Conservation (phyloP, 192 early-diverging fungal genomes). For the Coemansia interrupta region DNA sequence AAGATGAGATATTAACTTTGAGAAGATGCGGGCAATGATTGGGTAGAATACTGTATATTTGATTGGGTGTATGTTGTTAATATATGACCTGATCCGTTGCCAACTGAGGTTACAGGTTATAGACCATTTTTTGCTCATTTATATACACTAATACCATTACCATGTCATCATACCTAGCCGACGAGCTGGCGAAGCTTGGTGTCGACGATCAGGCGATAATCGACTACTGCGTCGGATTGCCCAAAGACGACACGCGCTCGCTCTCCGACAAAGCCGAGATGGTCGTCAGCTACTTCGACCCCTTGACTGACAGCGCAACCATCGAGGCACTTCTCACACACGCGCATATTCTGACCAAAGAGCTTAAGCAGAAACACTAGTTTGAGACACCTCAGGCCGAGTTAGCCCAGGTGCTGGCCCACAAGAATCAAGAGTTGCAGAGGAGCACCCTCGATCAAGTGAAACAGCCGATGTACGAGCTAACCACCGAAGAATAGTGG, state of each 20-base stretch:
- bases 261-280: constrained; percentile 34
- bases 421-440: constrained; percentile 19
- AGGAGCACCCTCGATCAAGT: constrained; percentile 6
- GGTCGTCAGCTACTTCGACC: constrained; percentile 35
- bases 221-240: constrained; percentile 37
- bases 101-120: no score
- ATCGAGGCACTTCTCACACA: no score
- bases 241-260: constrained; percentile 19
- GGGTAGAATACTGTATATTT: constrained; percentile 54
- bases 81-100: constrained; percentile 58
- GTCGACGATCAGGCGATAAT: constrained; percentile 42
- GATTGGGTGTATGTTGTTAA: constrained; percentile 70
- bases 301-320: no score
- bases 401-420: constrained; percentile 10
- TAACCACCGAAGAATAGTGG: constrained; percentile 26
- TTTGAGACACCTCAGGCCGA: neutral
- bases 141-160: no score
- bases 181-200: constrained; percentile 20
- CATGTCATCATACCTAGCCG: constrained; percentile 26
- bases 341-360: neutral
- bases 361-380: constrained; percentile 3
- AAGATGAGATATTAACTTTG: constrained; percentile 61
- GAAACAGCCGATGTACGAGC: neutral
- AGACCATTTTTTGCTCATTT: no score
- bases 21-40: constrained; percentile 53